Base-by-base conservation (phyloP, 345 rosid species). In the Cardamine resedifolia region DNA sequence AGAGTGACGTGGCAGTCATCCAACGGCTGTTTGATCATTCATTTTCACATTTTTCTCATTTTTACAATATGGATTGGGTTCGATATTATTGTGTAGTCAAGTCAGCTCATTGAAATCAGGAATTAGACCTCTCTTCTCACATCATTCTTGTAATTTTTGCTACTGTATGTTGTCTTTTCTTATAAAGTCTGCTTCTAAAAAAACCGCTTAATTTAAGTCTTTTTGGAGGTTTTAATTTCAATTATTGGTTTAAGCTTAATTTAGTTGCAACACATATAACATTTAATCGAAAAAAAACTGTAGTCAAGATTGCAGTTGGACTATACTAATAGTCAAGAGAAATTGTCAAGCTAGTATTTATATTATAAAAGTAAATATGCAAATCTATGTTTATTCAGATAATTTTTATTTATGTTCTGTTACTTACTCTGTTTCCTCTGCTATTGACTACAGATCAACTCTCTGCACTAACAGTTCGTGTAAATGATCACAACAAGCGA, bases 361-460 rank as follows among this genome's bases (percentile, higher is more conserved):
- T 44, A n/a, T 18, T 44, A 45, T 23, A 43, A n/a, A 31, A 43
- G 31, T 39, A 6, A 43, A 16, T 45, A 11, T 47, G 71, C 36
- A 34, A 57, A 70, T 64, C 24, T 50, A 44, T 59, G 68, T 68
- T 34, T 57, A 30, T 31, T 34, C 58, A 45, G 16, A 70, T 3
- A 8, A 36, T 21, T 6, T 38, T 16, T n/a, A 34, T 8, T 18
- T 30, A 55, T 44, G 58, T 26, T 58, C 6, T 47, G 36, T 24
- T 26, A 38, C 34, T 36, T 64, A 6, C 33, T 60, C 58, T 19
- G 49, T 15, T 44, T 20, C 59, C 27, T 71, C 31, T 77, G 21
- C 66, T 68, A 45, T 33, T 51, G 56, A 33, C 5, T 58, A 66
- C 86, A 88, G 97, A 85, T 58, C 76, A 88, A 74, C 80, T 87